Base-by-base conservation (phyloP, 768 basidiomycete genomes). In the Auriculariales sp. region DNA sequence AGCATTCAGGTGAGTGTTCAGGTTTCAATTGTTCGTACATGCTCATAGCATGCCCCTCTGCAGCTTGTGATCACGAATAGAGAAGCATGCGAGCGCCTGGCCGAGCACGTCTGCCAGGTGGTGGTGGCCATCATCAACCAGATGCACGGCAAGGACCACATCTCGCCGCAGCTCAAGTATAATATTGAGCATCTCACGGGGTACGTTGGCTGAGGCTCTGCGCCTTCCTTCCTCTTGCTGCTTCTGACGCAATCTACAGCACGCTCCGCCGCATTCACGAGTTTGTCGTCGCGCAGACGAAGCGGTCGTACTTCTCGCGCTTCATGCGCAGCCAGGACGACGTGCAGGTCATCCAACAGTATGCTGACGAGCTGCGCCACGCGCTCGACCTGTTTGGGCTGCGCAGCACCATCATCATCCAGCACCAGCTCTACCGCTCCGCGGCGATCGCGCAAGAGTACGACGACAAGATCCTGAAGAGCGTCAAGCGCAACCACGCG, bases 251-350 rank as follows among this genome's bases (percentile, higher is more conserved):
- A 9, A 9, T 15, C 10, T 10, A 22, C 22, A 44, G 39, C 6
- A 44, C 39, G 39, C 22, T 44, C 22, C 17, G 12, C 22, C 22
- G 27, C 9, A 44, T 44, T 25, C 39, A 44, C 39, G 27, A 44
- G 22, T 44, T 44, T 19, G 39, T 44, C 19, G 22, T 24, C 22
- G 39, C 22, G 22, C 22, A 44, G 39, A 5, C 39, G 14, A 44
- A 44, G 39, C 39, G 39, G 19, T n/a, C 39, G 22, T 44, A 44
- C 39, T 19, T 44, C 39, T 44, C 39, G 39, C 39, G 39, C 39
- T 44, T 44, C 39, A 44, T 44, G 7, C 39, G 39, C 14, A 44
- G 39, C 39, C 39, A 44, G 39, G 39, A 44, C 39, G 39, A 44
- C 22, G 39, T 44, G 17, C 22, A 19, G 5, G 19, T 44, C 22